These are phyloP conservation scores for Gossypium longicalyx DNA, from an alignment of 345 rosid species.

Conservation along the genomic window DNA sequence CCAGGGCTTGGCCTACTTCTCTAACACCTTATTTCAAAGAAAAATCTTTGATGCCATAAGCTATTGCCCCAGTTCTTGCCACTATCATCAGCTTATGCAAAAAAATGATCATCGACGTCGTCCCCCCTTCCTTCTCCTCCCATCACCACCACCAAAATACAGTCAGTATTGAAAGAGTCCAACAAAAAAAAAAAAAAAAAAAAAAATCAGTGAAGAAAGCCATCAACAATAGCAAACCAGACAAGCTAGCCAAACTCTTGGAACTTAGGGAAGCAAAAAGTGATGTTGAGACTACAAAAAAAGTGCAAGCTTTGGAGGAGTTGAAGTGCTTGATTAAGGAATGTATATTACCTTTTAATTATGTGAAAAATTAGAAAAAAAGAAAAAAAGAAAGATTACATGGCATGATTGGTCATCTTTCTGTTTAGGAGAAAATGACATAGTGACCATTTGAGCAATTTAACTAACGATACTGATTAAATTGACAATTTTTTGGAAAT, in stretches of 20 bases:
- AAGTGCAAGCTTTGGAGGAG: neutral
- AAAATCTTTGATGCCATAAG: constrained; percentile 61
- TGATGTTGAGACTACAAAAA: constrained; percentile 2
- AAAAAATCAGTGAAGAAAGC: neutral
- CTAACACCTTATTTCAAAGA: constrained; percentile 60
- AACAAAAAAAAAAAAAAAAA: constrained; percentile 16
- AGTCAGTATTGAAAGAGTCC: constrained; percentile 24
- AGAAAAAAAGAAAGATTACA: no score
- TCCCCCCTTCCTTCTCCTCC: constrained; percentile 17
- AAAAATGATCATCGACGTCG: constrained; percentile 17
- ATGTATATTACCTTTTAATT: no score
- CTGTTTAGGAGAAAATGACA: no score
- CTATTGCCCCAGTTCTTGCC: constrained; percentile 67
- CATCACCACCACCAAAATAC: constrained; percentile 20
- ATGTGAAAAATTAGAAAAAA: no score
- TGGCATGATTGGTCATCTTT: no score
- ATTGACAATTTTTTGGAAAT: no score
- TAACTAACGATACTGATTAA: no score
- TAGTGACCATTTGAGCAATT: no score
- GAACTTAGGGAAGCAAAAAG: constrained; percentile 61
- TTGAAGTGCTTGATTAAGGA: constrained; percentile 52
- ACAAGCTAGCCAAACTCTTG: constrained; percentile 77
- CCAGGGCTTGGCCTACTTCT: constrained; percentile 19
- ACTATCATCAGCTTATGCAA: constrained; percentile 33
- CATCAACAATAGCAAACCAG: constrained; percentile 38